phyloP scores from a whole-genome alignment of 768 basidiomycete genomes.

The Kwoniella mangroviensis region DNA sequence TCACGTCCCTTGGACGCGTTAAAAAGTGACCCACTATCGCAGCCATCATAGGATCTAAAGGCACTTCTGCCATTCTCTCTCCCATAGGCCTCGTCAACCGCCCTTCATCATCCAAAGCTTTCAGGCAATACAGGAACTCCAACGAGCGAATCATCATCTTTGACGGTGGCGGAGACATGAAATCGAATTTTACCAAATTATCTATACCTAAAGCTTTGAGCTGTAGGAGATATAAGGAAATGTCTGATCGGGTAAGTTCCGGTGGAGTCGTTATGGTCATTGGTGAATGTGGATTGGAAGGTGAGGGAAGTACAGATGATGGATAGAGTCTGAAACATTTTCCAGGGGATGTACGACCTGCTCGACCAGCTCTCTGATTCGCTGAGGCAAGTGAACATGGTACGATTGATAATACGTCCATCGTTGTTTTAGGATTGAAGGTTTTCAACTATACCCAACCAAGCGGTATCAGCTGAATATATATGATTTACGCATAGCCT shows the following conservation, averaged over 20 bases:
- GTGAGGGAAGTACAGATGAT: constrained; percentile 63
- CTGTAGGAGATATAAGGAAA: constrained; percentile 89
- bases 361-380: constrained; percentile 89
- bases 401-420: constrained; percentile 81
- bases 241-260: constrained; percentile 87
- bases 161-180: constrained; percentile 85
- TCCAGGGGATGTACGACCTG: constrained; percentile 89
- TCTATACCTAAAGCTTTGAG: constrained; percentile 94
- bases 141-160: constrained; percentile 83
- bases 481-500: neutral
- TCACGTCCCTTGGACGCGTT: neutral
- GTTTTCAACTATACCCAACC: constrained; percentile 70
- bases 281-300: constrained; percentile 32
- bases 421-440: constrained; percentile 81
- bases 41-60: constrained; percentile 89
- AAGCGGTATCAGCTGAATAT: neutral
- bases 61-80: constrained; percentile 87
- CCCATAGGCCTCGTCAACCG: constrained; percentile 78
- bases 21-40: constrained; percentile 71
- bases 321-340: constrained; percentile 92
- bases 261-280: constrained; percentile 77
- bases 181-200: constrained; percentile 89
- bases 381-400: constrained; percentile 88
- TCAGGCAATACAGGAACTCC: constrained; percentile 77
- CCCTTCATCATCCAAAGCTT: constrained; percentile 77